Evolutionary conservation across 768 basidiomycete genomes (phyloP).

Genomic region (Baorangia bicolor): DNA sequence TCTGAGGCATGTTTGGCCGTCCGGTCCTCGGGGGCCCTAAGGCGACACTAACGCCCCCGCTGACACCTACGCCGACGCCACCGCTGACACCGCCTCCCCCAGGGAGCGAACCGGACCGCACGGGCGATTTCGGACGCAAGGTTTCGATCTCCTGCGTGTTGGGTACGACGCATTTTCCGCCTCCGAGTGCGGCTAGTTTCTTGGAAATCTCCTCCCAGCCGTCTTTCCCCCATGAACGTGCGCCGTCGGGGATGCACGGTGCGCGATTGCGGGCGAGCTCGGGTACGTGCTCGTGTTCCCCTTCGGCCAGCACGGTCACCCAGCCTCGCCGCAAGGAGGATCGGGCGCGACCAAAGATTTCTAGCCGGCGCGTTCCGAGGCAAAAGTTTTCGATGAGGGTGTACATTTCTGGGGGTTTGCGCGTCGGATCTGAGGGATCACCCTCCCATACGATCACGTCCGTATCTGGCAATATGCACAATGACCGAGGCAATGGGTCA

Average conservation of each 20-base stretch:
- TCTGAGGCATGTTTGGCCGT: constrained; percentile 12
- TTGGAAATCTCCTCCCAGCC: constrained; percentile 64
- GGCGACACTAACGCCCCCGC: constrained; percentile 19
- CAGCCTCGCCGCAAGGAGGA: constrained; percentile 82
- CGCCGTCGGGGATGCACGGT: constrained; percentile 26
- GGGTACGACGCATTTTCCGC: constrained; percentile 63
- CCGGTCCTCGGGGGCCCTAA: constrained; percentile 18
- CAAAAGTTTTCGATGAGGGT: constrained; percentile 97
- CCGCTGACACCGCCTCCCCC: constrained; percentile 29
- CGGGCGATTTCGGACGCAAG: constrained; percentile 83
- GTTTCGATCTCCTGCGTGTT: constrained; percentile 79
- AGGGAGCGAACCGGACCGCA: constrained; percentile 38
- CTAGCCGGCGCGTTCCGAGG: constrained; percentile 86
- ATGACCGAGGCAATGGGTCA: background rate
- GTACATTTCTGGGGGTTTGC: constrained; percentile 95
- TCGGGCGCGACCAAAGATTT: constrained; percentile 75
- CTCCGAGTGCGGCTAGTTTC: constrained; percentile 45
- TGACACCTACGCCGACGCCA: constrained; percentile 21
- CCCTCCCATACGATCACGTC: constrained; percentile 97
- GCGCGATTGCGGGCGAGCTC: constrained; percentile 32
- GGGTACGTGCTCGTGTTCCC: constrained; percentile 54
- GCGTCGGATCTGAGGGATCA: constrained; percentile 77
- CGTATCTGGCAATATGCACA: constrained; percentile 58
- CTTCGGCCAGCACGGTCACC: constrained; percentile 79
- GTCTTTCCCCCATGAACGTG: constrained; percentile 56